Conservation (phyloP, 306 rosid species). For the Begonia peltatifolia region DNA sequence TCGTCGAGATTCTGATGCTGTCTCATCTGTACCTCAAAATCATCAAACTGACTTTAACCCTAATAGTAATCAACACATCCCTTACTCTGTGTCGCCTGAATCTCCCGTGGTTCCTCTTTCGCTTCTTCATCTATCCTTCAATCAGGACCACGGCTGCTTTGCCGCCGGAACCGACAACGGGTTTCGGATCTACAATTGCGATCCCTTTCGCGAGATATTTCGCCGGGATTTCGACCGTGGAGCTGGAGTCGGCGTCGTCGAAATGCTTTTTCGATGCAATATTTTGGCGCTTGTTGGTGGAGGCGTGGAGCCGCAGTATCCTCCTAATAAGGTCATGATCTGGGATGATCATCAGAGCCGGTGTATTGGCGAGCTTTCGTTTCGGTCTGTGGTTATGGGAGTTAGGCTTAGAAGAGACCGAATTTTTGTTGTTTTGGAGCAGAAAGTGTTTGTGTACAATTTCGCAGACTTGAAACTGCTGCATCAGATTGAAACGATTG, state of each 20-base stretch:
- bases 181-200: constrained; percentile 71
- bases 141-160: constrained; percentile 78
- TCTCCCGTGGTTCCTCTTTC: neutral
- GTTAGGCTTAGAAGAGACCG: constrained; percentile 78
- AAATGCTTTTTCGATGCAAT: constrained; percentile 84
- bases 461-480: constrained; percentile 78
- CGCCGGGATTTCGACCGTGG: constrained; percentile 60
- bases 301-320: constrained; percentile 57
- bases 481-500: constrained; percentile 73
- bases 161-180: constrained; percentile 87
- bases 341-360: constrained; percentile 94
- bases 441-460: constrained; percentile 75
- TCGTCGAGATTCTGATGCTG: neutral
- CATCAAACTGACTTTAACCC: neutral
- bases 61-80: neutral
- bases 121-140: constrained; percentile 40
- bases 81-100: neutral
- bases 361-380: constrained; percentile 73
- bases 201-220: constrained; percentile 81
- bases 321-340: constrained; percentile 83
- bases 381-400: constrained; percentile 70
- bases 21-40: neutral
- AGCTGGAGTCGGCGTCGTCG: constrained; percentile 82
- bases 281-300: constrained; percentile 90
- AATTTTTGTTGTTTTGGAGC: constrained; percentile 80